Base-by-base conservation (phyloP, 495 filamentous ascomycete genomes). In the Neurospora tetraspora region DNA sequence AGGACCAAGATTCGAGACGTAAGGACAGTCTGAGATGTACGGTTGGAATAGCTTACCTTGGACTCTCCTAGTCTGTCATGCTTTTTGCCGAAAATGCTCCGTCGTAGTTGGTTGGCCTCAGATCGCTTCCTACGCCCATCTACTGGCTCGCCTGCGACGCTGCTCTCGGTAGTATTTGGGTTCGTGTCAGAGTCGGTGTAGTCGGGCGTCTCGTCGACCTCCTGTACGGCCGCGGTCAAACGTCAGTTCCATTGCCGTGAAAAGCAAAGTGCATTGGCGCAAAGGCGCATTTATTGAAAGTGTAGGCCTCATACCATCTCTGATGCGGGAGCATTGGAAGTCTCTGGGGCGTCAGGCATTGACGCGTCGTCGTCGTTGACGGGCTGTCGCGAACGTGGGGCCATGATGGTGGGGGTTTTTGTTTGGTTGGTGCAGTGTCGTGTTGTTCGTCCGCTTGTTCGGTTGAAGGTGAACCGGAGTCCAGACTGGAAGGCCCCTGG, bases 161-260 rank as follows among this genome's bases (percentile, higher is more conserved):
- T 97, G 85, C 91, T 97, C 72, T 91, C 93, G 45, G 92, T 94
- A 8, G 94, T 96, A 74, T 96, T 96, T 3, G 93, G 93, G 76
- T 96, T 94, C 18, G 94, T 96, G 79, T 98, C 94, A 9, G 93
- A 94, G 77, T 98, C 94, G 73, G 92, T 93, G 77, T 92, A 94
- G 71, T 95, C 92, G 39, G 92, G 92, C 12, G 92, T 95, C 70
- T 94, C 92, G 79, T 93, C 90, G 69, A 91, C 87, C 18, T 89
- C 88, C 90, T 93, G 68, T 37, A 75, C n/a, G 68, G 42, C 38
- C 53, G 14, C 53, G 27, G 27, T 4, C 53, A 34, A 65, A 65
- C 61, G 73, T 80, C 69, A 82, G 80, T 47, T 71, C 69, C 18
- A 39, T 43, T 69, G 71, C 69, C 39, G 18, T 12, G 45, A 36